These are phyloP conservation scores for Aspergillus carbonarius DNA, from an alignment of 2,329 filamentous ascomycete species.

Conservation along the genomic window DNA sequence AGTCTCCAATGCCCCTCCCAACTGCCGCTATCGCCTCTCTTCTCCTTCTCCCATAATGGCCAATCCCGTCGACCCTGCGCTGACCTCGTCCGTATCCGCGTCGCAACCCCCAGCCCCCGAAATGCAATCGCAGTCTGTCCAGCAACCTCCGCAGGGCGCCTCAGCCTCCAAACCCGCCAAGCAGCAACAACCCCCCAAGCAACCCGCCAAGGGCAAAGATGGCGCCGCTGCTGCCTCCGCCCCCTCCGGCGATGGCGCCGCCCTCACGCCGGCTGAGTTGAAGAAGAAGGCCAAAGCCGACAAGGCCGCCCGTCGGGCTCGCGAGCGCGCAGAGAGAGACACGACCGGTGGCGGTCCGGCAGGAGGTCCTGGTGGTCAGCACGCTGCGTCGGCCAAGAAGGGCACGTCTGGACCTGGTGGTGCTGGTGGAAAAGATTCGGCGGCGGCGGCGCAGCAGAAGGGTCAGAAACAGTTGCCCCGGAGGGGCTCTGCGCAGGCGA, in stretches of 20 bases:
- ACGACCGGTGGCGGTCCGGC: conserved; percentile 42
- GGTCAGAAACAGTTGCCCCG: conserved; percentile 34
- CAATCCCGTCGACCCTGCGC: conserved; percentile 25
- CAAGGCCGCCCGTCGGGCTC: conserved; percentile 80
- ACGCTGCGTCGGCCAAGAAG: conserved; percentile 30
- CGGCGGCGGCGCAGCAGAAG: conserved; percentile 29
- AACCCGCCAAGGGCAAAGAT: conserved; percentile 26
- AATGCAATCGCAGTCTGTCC: conserved; percentile 18
- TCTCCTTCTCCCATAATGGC: conserved; percentile 17
- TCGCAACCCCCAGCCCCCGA: conserved; percentile 17
- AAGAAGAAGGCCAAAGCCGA: conserved; percentile 90
- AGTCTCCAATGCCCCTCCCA: conserved; percentile 27
- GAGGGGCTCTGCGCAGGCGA: conserved; percentile 38
- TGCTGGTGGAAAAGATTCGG: conserved; percentile 20
- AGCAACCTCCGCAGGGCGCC: conserved; percentile 9
- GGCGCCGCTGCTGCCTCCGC: conserved; percentile 14
- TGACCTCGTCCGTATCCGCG: conserved; percentile 15
- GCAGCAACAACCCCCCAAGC: conserved; percentile 17
- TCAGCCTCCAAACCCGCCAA: conserved; percentile 21
- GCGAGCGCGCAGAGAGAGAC: conserved; percentile 59
- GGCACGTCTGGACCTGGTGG: conserved; percentile 24
- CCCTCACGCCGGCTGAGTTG: conserved; percentile 62
- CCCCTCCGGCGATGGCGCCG: conserved; percentile 24
- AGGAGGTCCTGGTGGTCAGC: conserved; percentile 14
- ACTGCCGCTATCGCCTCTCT: conserved; percentile 19